Evolutionary conservation across 805 yeast species (phyloP).

Genomic region (Blastobotrys americana): DNA sequence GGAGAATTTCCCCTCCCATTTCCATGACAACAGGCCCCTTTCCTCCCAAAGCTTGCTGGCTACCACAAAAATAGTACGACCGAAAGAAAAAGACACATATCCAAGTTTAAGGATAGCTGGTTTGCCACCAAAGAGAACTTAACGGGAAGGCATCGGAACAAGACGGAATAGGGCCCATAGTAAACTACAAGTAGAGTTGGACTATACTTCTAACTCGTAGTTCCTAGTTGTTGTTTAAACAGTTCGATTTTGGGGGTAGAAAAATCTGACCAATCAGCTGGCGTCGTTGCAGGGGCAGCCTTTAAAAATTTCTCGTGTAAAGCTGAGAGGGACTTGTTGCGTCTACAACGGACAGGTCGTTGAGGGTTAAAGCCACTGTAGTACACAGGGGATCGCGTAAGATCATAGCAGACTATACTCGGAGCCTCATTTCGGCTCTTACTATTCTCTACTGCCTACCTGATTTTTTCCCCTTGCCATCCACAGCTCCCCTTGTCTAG

Average conservation of each 20-base stretch:
- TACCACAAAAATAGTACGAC: not conserved
- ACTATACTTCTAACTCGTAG: too few species aligned
- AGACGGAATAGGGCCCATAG: too few species aligned
- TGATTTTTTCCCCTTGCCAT: too few species aligned
- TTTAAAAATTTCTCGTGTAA: not conserved
- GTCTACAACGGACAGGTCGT: too few species aligned
- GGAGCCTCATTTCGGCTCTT: too few species aligned
- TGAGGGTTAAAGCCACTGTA: too few species aligned
- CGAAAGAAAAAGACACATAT: not conserved
- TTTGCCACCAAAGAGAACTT: not conserved
- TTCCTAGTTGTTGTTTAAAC: not conserved
- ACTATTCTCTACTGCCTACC: too few species aligned
- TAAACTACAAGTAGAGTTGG: too few species aligned
- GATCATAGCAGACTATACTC: too few species aligned
- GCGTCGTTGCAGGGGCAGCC: not conserved
- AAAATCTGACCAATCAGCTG: not conserved
- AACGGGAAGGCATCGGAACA: not conserved
- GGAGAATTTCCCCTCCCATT: not conserved
- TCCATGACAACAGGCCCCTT: not conserved
- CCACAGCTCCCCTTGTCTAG: too few species aligned
- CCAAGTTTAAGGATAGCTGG: not conserved
- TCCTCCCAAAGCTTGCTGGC: not conserved
- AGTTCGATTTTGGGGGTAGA: not conserved
- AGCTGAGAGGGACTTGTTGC: too few species aligned
- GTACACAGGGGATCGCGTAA: too few species aligned